A percentile compares a stretch with the other conserved stretches of the same genome.
Conservation (phyloP, 2,329 filamentous ascomycete species). For the Ilyonectria robusta region DNA sequence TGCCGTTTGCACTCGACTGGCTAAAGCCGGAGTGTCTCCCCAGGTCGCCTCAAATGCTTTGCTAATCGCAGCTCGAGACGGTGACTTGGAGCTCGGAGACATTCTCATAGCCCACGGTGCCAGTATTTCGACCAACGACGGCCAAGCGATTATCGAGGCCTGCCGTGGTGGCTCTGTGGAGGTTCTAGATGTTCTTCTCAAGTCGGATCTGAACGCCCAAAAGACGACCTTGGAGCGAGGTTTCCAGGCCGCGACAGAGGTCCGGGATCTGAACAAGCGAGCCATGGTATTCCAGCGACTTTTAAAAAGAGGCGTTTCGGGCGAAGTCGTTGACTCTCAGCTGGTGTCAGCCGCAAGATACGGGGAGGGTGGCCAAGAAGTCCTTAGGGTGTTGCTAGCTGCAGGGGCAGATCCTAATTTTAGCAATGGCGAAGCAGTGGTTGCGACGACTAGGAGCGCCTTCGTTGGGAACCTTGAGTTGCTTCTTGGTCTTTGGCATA, state of each 20-base stretch:
- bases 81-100: conserved; percentile 65
- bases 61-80: conserved; percentile 65
- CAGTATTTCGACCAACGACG: conserved; percentile 64
- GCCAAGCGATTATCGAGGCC: conserved; percentile 68
- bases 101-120: conserved; percentile 68
- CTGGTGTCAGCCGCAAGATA: conserved; percentile 67
- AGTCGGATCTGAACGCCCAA: conserved; percentile 55
- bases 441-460: conserved; percentile 67
- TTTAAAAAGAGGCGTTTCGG: conserved; percentile 63
- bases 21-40: conserved; percentile 62
- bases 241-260: conserved; percentile 69
- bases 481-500: conserved; percentile 63
- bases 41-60: conserved; percentile 65
- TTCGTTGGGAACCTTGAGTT: conserved; percentile 65
- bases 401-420: conserved; percentile 70
- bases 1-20: conserved; percentile 60
- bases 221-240: conserved; percentile 63
- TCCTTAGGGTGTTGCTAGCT: conserved; percentile 65
- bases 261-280: conserved; percentile 64
- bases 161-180: conserved; percentile 65
- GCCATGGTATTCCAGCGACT: conserved; percentile 66
- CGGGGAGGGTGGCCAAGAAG: conserved; percentile 62
- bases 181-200: conserved; percentile 66
- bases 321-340: conserved; percentile 67
- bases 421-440: conserved; percentile 68